These are phyloP conservation scores for Proliferodiscus dingleyae DNA, from an alignment of 2,329 filamentous ascomycete species.

Conservation along the genomic window DNA sequence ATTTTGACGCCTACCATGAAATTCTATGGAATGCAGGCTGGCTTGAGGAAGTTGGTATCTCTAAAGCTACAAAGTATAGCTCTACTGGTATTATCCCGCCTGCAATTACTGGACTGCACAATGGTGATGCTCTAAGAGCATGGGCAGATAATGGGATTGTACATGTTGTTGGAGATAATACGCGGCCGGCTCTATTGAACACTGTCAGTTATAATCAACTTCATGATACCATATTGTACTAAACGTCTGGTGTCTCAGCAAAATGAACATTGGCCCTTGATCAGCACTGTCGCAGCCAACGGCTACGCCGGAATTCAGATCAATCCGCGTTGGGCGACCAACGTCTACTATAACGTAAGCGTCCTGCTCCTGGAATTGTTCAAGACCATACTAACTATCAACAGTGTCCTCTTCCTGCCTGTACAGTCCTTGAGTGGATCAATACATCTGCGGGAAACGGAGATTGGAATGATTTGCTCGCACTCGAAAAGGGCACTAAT, in stretches of 20 bases:
- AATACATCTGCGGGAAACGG: constrained; percentile 52
- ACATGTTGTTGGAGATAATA: constrained; percentile 61
- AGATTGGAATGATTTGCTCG: constrained; percentile 46
- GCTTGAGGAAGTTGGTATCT: constrained; percentile 49
- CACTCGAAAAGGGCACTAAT: constrained; percentile 46
- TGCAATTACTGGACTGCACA: constrained; percentile 59
- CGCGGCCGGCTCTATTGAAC: constrained; percentile 50
- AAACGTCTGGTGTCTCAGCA: constrained; percentile 23
- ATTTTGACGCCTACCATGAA: constrained; percentile 50
- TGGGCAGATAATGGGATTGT: constrained; percentile 56
- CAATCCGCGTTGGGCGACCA: constrained; percentile 55
- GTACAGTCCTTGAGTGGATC: constrained; percentile 56
- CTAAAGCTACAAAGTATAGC: constrained; percentile 43
- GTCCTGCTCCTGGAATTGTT: too few relatives aligned
- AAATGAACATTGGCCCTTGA: constrained; percentile 48
- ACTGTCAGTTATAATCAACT: constrained; percentile 43
- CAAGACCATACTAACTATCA: constrained; percentile 23
- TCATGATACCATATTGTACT: constrained; percentile 40
- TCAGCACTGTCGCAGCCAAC: constrained; percentile 45
- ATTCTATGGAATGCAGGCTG: constrained; percentile 57
- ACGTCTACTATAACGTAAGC: constrained; percentile 57
- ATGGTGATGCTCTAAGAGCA: constrained; percentile 55
- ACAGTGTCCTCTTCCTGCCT: constrained; percentile 51
- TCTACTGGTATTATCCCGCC: constrained; percentile 54
- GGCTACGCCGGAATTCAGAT: constrained; percentile 52